A percentile compares a stretch with the other conserved stretches of the same genome.
Conservation (phyloP, 1,284 basidiomycete species). For the Inonotus obliquus region DNA sequence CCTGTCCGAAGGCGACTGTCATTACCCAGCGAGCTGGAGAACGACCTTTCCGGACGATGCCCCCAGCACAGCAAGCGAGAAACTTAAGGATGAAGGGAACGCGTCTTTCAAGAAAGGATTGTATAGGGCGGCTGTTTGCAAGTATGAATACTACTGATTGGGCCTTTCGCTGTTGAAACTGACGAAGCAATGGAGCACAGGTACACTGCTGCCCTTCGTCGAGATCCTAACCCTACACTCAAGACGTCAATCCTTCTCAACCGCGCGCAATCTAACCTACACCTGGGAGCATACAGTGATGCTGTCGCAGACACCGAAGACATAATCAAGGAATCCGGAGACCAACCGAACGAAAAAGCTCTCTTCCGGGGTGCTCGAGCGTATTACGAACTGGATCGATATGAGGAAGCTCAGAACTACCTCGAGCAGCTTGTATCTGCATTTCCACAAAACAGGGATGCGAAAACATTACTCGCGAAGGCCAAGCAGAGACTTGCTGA, state of each 20-base stretch:
- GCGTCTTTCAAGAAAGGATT: slow-evolving; percentile 10
- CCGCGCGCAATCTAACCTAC: slow-evolving; percentile 15
- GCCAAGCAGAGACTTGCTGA: slow-evolving; percentile 9
- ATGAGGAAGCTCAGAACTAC: neutral
- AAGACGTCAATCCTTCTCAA: slow-evolving; percentile 14
- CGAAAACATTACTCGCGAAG: neutral
- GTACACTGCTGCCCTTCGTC: slow-evolving; percentile 10
- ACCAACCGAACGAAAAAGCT: slow-evolving; percentile 15
- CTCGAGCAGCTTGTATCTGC: slow-evolving; percentile 7
- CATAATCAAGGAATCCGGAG: neutral
- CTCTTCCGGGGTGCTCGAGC: slow-evolving; percentile 14
- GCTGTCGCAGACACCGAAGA: slow-evolving; percentile 7
- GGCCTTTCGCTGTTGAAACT: neutral
- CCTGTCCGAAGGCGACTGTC: slow-evolving; percentile 10
- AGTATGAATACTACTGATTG: slow-evolving; percentile 1
- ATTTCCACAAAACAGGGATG: slow-evolving; percentile 15
- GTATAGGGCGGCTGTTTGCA: slow-evolving; percentile 11
- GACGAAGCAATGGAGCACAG: neutral
- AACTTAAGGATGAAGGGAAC: slow-evolving; percentile 16
- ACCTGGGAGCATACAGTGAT: neutral
- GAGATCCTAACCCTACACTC: slow-evolving; percentile 1
- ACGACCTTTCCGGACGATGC: slow-evolving; percentile 3
- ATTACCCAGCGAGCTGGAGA: slow-evolving; percentile 14
- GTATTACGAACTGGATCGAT: slow-evolving; percentile 9
- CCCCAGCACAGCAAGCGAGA: slow-evolving; percentile 1